phyloP scores from a whole-genome alignment of 1,139 yeast species.

The Scheffersomyces stambukii region DNA sequence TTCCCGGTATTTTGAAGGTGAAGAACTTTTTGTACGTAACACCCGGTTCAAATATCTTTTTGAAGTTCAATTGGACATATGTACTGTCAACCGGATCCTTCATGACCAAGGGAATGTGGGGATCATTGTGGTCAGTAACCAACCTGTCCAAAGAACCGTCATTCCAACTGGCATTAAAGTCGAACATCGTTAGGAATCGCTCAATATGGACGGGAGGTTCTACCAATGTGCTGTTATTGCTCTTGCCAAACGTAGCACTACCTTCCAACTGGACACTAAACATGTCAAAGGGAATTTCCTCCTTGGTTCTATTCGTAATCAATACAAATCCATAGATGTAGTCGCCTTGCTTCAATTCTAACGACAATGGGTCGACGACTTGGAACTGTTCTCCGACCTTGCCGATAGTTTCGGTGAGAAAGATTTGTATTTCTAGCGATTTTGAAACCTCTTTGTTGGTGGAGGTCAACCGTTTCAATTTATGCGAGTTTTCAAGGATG shows the following conservation, averaged over 20 bases:
- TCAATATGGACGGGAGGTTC: constrained; percentile 10
- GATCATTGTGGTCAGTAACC: constrained; percentile 24
- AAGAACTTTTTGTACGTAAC: constrained; percentile 38
- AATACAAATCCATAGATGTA: constrained; percentile 36
- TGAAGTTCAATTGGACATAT: constrained; percentile 21
- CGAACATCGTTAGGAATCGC: constrained; percentile 35
- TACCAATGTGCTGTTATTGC: constrained; percentile 8
- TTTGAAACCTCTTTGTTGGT: constrained; percentile 27
- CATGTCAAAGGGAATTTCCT: constrained; percentile 36
- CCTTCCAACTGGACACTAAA: constrained; percentile 38
- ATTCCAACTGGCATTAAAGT: constrained; percentile 41
- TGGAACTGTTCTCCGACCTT: constrained; percentile 26
- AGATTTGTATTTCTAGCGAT: constrained; percentile 23
- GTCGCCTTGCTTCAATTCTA: constrained; percentile 38
- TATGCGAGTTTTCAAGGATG: constrained; percentile 33
- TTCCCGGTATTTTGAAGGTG: constrained; percentile 36
- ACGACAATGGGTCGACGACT: constrained; percentile 24
- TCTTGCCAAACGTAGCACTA: constrained; percentile 20
- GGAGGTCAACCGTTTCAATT: constrained; percentile 28
- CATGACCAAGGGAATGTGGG: constrained; percentile 16
- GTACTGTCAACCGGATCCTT: constrained; percentile 33
- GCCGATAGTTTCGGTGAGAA: constrained; percentile 30
- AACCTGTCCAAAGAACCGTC: constrained; percentile 32
- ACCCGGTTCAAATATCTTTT: constrained; percentile 28
- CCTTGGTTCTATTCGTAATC: constrained; percentile 26